Evolutionary conservation across 2,329 filamentous ascomycete genomes (phyloP).

Genomic region (Pseudopithomyces maydicus): DNA sequence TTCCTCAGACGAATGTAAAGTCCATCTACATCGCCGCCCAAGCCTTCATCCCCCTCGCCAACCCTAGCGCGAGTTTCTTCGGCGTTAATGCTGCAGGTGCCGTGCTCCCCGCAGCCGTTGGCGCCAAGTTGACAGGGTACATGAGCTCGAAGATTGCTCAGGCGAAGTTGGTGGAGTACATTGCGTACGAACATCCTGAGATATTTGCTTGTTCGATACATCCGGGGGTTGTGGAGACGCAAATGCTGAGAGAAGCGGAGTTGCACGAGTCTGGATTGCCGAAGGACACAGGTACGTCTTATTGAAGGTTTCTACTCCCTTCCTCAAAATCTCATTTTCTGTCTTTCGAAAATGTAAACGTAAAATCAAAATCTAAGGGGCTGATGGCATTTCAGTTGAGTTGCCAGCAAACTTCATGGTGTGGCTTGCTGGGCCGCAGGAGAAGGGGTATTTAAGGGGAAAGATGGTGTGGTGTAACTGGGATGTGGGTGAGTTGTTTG

Average conservation of each 20-base stretch:
- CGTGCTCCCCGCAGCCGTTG: conserved; percentile 10
- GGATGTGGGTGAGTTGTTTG: conserved; percentile 30
- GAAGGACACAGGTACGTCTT: conserved; percentile 23
- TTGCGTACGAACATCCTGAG: conserved; percentile 41
- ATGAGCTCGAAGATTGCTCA: conserved; percentile 40
- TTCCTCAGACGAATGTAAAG: conserved; percentile 21
- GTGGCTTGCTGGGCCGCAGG: conserved; percentile 8
- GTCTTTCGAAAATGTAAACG: no score
- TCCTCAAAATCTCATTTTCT: no score
- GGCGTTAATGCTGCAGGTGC: conserved; percentile 9
- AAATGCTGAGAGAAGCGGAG: conserved; percentile 19
- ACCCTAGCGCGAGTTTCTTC: not conserved
- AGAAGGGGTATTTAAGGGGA: conserved; percentile 9
- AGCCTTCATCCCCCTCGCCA: conserved; percentile 23
- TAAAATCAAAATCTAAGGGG: no score
- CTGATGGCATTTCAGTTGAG: not conserved
- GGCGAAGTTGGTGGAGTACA: conserved; percentile 36
- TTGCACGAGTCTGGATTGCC: conserved; percentile 13
- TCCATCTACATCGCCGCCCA: conserved; percentile 15
- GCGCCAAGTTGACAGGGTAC: conserved; percentile 36
- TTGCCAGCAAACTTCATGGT: conserved; percentile 15
- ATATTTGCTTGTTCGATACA: conserved; percentile 40
- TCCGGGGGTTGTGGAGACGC: conserved; percentile 44
- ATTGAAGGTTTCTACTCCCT: no score
- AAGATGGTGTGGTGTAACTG: conserved; percentile 19